A percentile compares a stretch with the other conserved stretches of the same genome.
Conservation (phyloP, 345 rosid genomes). For the Linum lewisii region DNA sequence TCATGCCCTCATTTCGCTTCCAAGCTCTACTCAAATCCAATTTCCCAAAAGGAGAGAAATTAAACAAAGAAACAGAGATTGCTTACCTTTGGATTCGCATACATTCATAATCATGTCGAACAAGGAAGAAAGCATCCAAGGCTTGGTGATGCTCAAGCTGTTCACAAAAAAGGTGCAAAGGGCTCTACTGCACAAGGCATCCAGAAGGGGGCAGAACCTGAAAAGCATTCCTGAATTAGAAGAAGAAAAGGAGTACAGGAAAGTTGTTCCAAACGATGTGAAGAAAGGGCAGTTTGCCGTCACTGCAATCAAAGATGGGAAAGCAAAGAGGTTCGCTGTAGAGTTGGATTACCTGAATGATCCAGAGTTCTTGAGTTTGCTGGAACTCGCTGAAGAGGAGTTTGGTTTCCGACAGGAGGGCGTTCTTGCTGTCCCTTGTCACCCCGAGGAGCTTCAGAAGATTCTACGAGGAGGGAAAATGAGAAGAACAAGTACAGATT, state of each 20-base stretch:
- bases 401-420: conserved; percentile 38
- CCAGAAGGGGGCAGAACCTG: conserved; percentile 9
- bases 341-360: conserved; percentile 30
- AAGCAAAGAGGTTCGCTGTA: conserved; percentile 40
- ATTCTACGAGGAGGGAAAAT: conserved; percentile 21
- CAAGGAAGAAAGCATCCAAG: conserved; percentile 8
- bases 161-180: conserved; percentile 16
- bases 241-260: conserved; percentile 15
- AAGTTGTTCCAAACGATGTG: conserved; percentile 27
- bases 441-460: conserved; percentile 42
- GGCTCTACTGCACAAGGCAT: conserved; percentile 8
- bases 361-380: conserved; percentile 38
- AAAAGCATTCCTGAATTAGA: background rate
- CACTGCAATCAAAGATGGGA: conserved; percentile 32
- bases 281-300: conserved; percentile 44
- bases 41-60: background rate
- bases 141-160: conserved; percentile 24
- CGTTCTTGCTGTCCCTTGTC: conserved; percentile 43
- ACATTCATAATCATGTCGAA: background rate
- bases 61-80: background rate
- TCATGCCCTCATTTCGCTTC: background rate
- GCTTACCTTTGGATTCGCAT: background rate
- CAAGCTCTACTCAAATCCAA: background rate
- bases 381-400: conserved; percentile 46
- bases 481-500: conserved; percentile 13